Base-by-base conservation (phyloP, 331 rosid genomes). In the Erythrophleum ivorense region DNA sequence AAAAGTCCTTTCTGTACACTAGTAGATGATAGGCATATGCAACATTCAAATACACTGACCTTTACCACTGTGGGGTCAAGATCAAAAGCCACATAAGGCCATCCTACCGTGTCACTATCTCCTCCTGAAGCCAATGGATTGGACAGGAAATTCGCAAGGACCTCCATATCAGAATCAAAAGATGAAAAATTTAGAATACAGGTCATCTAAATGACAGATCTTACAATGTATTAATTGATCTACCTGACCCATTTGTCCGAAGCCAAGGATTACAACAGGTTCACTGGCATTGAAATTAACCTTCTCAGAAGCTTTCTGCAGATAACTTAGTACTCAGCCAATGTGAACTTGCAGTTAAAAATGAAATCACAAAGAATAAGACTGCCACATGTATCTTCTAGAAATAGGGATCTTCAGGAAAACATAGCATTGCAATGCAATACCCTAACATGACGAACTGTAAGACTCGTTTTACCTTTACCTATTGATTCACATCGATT, bases 221-320 rank as follows among this genome's bases (percentile, higher is more conserved):
- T 46, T 60, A 68, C 78, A 48, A 71, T 75, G 81, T 59, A 77
- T 76, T 45, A 59, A 45, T 57, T 66, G 58, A 65, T 36, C 59
- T 87, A 96, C 99, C 99, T 96, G 99, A 62, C 95, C 98, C 97
- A 91, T 96, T 86, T 94, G 95, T 55, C 99, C 99, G 88, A 96
- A 96, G 85, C 99, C 99, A 90, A 96, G 94, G 83, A 94, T 88
- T 64, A 96, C 92, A 82, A 96, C 89, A 34, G 99, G 98, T 54
- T 95, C 99, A 18, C 83, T 89, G 18, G 87, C 92, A 34, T 88
- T 80, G 57, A 89, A 96, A 85, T 90, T 79, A 76, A 87, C 84
- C 86, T 46, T 78, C 80, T 90, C 97, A 36, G 88, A 65, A 79
- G 84, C 73, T 87, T 90, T 84, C 98, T 92, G 92, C 63, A 84